These are phyloP conservation scores for Ustilago nuda DNA, from an alignment of 1,284 basidiomycete genomes.

Conservation along the genomic window DNA sequence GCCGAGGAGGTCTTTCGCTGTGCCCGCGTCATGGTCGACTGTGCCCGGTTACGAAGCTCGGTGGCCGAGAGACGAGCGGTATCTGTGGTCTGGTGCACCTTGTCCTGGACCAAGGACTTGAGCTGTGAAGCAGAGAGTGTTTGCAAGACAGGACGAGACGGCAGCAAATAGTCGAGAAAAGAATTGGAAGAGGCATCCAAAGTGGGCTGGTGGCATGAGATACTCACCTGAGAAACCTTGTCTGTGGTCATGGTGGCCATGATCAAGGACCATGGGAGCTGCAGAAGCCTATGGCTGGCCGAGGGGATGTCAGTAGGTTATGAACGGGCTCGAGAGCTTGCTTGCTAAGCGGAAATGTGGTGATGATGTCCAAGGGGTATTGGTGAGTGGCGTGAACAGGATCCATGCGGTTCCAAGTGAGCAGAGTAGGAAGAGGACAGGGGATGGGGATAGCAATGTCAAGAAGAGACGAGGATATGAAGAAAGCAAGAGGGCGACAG, in stretches of 20 bases:
- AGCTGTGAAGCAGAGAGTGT: constrained; percentile 12
- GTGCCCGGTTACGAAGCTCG: constrained; percentile 23
- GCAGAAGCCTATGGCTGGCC: no score
- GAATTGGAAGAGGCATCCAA: not conserved
- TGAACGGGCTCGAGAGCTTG: no score
- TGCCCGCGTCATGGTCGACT: constrained; percentile 22
- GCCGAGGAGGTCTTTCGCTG: constrained; percentile 17
- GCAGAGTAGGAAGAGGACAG: not conserved
- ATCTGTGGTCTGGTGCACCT: constrained; percentile 34
- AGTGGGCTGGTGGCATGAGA: not conserved
- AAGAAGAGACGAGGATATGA: not conserved
- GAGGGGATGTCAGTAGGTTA: no score
- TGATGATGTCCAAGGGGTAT: no score
- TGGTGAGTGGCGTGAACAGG: no score
- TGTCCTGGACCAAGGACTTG: constrained; percentile 35
- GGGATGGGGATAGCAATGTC: not conserved
- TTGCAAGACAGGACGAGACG: not conserved
- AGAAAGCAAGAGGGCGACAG: not conserved
- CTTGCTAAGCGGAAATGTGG: no score
- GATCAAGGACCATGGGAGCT: not conserved
- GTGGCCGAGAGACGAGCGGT: constrained; percentile 33
- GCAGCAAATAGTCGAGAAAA: no score
- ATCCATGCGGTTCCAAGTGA: not conserved
- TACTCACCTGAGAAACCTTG: constrained; percentile 32
- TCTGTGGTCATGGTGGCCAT: constrained; percentile 28